Evolutionary conservation across 2,329 filamentous ascomycete genomes (phyloP).

Genomic region (Akanthomyces lecanii): DNA sequence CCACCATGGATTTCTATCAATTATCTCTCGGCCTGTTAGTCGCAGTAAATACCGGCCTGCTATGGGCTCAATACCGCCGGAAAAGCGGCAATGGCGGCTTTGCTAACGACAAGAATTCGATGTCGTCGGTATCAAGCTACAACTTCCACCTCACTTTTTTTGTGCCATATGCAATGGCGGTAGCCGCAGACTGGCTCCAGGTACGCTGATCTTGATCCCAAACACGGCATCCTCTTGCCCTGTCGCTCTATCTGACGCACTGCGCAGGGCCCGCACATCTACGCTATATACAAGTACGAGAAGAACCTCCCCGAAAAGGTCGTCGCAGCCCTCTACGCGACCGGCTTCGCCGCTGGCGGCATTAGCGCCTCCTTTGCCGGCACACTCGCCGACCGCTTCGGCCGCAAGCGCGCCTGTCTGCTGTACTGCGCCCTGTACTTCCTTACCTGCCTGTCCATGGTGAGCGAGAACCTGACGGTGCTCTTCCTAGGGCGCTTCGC

Average conservation of each 20-base stretch:
- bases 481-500: constrained; percentile 52
- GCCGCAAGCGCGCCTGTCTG: constrained; percentile 48
- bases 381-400: constrained; percentile 39
- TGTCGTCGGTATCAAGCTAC: neutral
- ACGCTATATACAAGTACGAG: constrained; percentile 49
- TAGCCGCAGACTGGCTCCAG: constrained; percentile 33
- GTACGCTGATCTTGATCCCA: constrained; percentile 17
- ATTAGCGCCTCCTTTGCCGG: constrained; percentile 40
- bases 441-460: constrained; percentile 48
- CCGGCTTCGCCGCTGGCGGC: constrained; percentile 46
- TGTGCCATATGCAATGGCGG: constrained; percentile 22
- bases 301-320: constrained; percentile 41
- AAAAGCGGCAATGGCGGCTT: neutral
- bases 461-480: constrained; percentile 37
- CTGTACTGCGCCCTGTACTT: constrained; percentile 51
- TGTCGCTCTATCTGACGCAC: neutral
- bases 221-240: too few relatives aligned
- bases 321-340: constrained; percentile 43
- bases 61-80: constrained; percentile 2
- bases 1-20: constrained; percentile 8
- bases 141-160: constrained; percentile 12
- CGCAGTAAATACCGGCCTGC: neutral
- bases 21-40: neutral
- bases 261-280: constrained; percentile 43
- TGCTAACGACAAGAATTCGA: neutral